Percentiles rank a stretch among this genome's conserved stretches.
phyloP scores from a whole-genome alignment of 768 basidiomycete species.

The Suillus fuscotomentosus region DNA sequence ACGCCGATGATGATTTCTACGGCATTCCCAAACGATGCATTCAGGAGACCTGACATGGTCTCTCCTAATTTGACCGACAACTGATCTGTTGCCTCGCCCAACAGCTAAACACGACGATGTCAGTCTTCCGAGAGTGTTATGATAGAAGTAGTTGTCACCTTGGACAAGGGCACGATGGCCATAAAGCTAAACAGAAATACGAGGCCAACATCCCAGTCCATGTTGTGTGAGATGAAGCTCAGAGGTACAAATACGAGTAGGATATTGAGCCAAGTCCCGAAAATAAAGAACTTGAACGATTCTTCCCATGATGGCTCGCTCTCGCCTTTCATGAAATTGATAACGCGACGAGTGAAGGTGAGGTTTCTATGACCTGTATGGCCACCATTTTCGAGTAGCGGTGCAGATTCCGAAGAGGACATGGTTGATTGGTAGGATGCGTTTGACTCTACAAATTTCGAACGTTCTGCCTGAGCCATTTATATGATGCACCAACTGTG shows the following conservation, averaged over 20 bases:
- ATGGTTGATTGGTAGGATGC: slow-evolving; percentile 9
- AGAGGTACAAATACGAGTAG: slow-evolving; percentile 81
- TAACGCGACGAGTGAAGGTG: slow-evolving; percentile 29
- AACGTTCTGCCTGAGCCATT: neutral
- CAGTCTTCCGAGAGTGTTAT: neutral
- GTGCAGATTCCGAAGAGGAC: slow-evolving; percentile 22
- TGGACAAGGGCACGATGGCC: slow-evolving; percentile 77
- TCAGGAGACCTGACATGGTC: neutral
- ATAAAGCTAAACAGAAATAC: slow-evolving; percentile 75
- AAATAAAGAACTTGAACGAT: slow-evolving; percentile 61
- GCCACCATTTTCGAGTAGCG: slow-evolving; percentile 46
- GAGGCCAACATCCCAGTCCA: slow-evolving; percentile 76
- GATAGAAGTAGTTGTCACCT: neutral
- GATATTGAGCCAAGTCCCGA: slow-evolving; percentile 70
- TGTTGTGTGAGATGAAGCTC: slow-evolving; percentile 58
- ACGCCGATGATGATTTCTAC: too few relatives aligned
- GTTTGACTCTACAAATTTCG: neutral
- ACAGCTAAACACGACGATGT: neutral
- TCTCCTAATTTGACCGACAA: neutral
- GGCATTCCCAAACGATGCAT: too few relatives aligned
- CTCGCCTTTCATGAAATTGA: slow-evolving; percentile 44
- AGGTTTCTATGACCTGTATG: slow-evolving; percentile 13
- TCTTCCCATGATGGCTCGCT: slow-evolving; percentile 59
- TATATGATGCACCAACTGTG: neutral
- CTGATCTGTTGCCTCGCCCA: neutral